Evolutionary conservation across 768 basidiomycete genomes (phyloP), one percentile per base, ranked within the genome.

Genomic region (Boletellus ananas): DNA sequence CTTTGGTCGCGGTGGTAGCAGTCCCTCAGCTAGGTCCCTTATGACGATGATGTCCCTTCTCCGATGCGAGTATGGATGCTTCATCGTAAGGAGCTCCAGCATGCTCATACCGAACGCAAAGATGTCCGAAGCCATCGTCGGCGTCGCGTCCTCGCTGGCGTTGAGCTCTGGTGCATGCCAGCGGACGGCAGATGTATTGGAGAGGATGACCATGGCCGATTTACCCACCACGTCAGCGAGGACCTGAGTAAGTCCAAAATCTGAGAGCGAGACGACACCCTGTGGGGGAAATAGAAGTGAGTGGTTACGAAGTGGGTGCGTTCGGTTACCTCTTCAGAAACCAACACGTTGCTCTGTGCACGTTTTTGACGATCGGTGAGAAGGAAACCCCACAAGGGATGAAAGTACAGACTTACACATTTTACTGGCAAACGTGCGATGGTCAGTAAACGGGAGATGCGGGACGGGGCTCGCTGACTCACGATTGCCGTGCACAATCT

Each of bases 161-260:
- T 77, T 77, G 43, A 83, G 66, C 58, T 84, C 82, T 1, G 83
- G 84, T 8, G 83, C 80, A 27, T 80, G 70, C 81, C 82, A 85
- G 9, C 83, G 75, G 33, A 78, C 72, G 48, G 75, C 75, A 10
- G 74, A 72, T 5, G 72, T 72, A 29, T 43, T 58, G 1, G 79
- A 78, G 45, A 83, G 64, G 4, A 74, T 76, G n/a, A 68, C 60
- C 23, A 77, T 74, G 31, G 72, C 72, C 23, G 69, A 59, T 50
- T 64, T 75, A 49, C 79, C 79, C 1, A 79, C 77, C 25, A 83
- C 73, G 37, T 82, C 80, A 50, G 78, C 77, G 34, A 84, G 74
- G 25, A 83, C 69, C 58, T 79, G 81, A 16, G 83, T 78, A 68
- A 84, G 77, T 37, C 82, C 81, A 59, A 85, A 84, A 56, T 85